Base-by-base conservation (phyloP, 2,329 filamentous ascomycete species). In the Colletotrichum sp. region DNA sequence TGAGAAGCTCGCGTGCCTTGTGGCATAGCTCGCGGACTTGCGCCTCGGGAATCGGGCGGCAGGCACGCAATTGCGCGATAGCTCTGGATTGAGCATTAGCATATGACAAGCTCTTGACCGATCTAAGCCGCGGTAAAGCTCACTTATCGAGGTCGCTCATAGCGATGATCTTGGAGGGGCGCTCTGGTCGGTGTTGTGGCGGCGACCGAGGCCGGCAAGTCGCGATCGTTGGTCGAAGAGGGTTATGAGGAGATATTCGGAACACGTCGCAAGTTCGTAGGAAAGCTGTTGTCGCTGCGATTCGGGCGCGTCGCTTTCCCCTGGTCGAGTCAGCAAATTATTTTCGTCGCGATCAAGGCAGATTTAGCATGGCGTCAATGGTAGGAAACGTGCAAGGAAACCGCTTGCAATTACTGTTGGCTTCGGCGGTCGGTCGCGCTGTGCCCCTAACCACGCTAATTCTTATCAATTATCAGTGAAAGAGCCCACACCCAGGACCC, bases 131-230 rank as follows among this genome's bases (percentile, higher is more conserved):
- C 12, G 27, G 15, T 9, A 34, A 57, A 62, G 69, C 87, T 78
- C 89, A 98, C 96, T 92, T 94, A 87, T 98, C 97, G 80, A 98
- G 91, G 84, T 98, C 95, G 85, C 96, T 98, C 94, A 98, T 98
- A 86, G 67, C 55, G 55, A 36, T 57, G 15, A 38, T 31, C 47
- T 62, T 51, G 57, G 68, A 66, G 71, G 70, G 71, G 71, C 57
- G 66, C 54, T 34, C 38, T 47, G 57, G 57, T 67, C 51, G 62
- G 34, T 43, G 72, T 72, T 24, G 72, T 43, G 54, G 72, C 62
- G 31, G 72, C 62, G 31, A 24, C 62, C 62, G 29, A 62, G 69
- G 68, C 63, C 34, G 72, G 51, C 57, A 57, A 64, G 33, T 51
- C 24, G 69, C 43, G 31, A 9, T 58, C 34, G 59, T n/a, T 21